Conservation (phyloP, 306 rosid species). For the Purshia tridentata region DNA sequence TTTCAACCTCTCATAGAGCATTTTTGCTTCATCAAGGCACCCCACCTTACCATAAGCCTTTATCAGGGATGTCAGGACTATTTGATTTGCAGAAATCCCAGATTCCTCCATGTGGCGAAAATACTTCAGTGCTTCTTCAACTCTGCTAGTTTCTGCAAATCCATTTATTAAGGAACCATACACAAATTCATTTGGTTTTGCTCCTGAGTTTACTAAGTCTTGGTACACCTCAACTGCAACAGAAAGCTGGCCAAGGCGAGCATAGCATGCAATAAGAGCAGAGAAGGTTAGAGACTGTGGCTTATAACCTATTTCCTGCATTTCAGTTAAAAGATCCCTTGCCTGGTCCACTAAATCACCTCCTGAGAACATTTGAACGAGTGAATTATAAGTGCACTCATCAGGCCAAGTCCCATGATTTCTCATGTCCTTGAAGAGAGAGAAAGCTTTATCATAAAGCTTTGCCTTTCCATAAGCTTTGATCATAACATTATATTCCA, state of each 20-base stretch:
- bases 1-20: constrained; percentile 55
- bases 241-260: constrained; percentile 67
- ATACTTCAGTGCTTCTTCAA: constrained; percentile 65
- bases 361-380: constrained; percentile 83
- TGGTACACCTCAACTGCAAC: constrained; percentile 59
- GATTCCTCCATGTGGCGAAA: constrained; percentile 61
- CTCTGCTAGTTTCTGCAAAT: constrained; percentile 75
- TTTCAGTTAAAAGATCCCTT: constrained; percentile 57
- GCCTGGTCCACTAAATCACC: constrained; percentile 73
- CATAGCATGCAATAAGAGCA: constrained; percentile 70
- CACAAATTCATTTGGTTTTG: constrained; percentile 69
- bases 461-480: constrained; percentile 82
- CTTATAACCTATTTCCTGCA: constrained; percentile 66
- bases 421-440: constrained; percentile 73
- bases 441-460: constrained; percentile 65
- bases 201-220: constrained; percentile 57
- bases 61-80: constrained; percentile 67
- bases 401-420: constrained; percentile 75
- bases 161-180: constrained; percentile 86
- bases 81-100: constrained; percentile 59
- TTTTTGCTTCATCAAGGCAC: constrained; percentile 60
- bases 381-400: constrained; percentile 76
- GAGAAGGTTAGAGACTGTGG: constrained; percentile 66
- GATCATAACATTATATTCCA: constrained; percentile 82
- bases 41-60: constrained; percentile 77